Conservation (phyloP, 805 yeast species). For the Wickerhamiella shivajii region DNA sequence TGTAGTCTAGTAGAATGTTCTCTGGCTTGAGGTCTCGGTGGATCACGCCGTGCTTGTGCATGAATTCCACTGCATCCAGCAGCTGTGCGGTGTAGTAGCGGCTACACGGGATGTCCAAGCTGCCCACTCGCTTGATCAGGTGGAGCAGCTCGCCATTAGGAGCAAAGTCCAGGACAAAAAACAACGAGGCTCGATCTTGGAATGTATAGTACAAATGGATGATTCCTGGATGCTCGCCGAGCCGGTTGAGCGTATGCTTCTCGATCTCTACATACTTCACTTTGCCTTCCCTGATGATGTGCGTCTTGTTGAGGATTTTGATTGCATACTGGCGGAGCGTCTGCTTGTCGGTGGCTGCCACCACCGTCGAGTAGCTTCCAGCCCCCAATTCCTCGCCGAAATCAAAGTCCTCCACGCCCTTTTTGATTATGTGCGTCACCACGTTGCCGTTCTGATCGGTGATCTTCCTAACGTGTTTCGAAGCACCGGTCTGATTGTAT, state of each 20-base stretch:
- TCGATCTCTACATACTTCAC: constrained; percentile 94
- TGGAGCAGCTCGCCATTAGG: constrained; percentile 87
- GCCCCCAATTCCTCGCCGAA: constrained; percentile 85
- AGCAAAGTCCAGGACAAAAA: constrained; percentile 88
- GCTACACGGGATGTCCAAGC: constrained; percentile 58
- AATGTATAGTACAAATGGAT: constrained; percentile 86
- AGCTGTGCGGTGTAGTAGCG: constrained; percentile 75
- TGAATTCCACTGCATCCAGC: constrained; percentile 79
- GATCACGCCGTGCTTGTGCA: constrained; percentile 78
- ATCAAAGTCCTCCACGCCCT: constrained; percentile 66
- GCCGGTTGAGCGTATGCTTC: constrained; percentile 70
- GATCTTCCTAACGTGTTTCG: constrained; percentile 3
- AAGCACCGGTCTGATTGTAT: constrained; percentile 6
- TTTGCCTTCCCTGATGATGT: constrained; percentile 86
- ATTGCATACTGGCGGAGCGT: constrained; percentile 73
- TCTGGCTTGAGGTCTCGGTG: constrained; percentile 95
- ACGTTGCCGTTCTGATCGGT: constrained; percentile 30
- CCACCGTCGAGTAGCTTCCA: constrained; percentile 92
- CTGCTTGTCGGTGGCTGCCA: constrained; percentile 65
- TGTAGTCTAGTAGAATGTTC: constrained; percentile 69
- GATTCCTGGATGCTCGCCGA: constrained; percentile 91
- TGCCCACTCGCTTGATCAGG: constrained; percentile 48
- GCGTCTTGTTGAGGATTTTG: constrained; percentile 79
- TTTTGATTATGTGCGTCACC: constrained; percentile 35
- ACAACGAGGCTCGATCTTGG: constrained; percentile 77